These are phyloP conservation scores for Elsinoe fawcettii DNA, from an alignment of 2,329 filamentous ascomycete species.

Conservation along the genomic window DNA sequence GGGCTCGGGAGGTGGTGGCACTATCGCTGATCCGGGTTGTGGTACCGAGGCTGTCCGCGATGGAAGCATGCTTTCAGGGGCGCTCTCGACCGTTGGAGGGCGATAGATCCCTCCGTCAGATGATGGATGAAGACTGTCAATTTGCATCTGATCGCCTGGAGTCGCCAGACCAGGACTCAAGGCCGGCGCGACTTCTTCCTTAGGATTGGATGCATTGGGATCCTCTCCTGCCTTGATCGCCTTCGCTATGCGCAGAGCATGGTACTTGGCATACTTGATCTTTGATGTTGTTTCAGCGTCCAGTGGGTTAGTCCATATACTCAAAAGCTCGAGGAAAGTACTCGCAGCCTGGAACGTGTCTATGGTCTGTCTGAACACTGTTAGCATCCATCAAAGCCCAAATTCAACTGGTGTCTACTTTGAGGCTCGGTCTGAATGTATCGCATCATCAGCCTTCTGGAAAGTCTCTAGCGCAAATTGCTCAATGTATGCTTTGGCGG, in stretches of 20 bases:
- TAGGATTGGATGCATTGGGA: slow-evolving; percentile 83
- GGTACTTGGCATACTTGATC: slow-evolving; percentile 95
- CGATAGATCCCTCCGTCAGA: slow-evolving; percentile 22
- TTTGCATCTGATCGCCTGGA: neutral
- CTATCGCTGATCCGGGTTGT: slow-evolving; percentile 19
- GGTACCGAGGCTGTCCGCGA: slow-evolving; percentile 25
- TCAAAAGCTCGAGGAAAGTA: slow-evolving; percentile 81
- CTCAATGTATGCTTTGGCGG: slow-evolving; percentile 85
- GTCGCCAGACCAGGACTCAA: neutral
- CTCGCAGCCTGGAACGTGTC: slow-evolving; percentile 89
- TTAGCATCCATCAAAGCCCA: slow-evolving; percentile 5
- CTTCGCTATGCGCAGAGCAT: slow-evolving; percentile 81
- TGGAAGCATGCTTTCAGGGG: slow-evolving; percentile 49
- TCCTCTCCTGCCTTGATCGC: slow-evolving; percentile 86
- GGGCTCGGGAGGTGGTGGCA: slow-evolving; percentile 31
- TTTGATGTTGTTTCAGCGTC: slow-evolving; percentile 74
- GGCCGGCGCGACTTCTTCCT: slow-evolving; percentile 45
- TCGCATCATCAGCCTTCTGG: slow-evolving; percentile 69
- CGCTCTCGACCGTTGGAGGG: slow-evolving; percentile 53
- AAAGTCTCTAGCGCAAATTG: slow-evolving; percentile 90
- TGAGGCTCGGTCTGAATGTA: slow-evolving; percentile 76
- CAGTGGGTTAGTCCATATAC: slow-evolving; percentile 66
- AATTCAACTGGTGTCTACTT: slow-evolving; percentile 43
- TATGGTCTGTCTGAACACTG: slow-evolving; percentile 63
- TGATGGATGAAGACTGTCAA: neutral